Conservation (phyloP, 257 asterid genomes). For the Pogostemon cablin region DNA sequence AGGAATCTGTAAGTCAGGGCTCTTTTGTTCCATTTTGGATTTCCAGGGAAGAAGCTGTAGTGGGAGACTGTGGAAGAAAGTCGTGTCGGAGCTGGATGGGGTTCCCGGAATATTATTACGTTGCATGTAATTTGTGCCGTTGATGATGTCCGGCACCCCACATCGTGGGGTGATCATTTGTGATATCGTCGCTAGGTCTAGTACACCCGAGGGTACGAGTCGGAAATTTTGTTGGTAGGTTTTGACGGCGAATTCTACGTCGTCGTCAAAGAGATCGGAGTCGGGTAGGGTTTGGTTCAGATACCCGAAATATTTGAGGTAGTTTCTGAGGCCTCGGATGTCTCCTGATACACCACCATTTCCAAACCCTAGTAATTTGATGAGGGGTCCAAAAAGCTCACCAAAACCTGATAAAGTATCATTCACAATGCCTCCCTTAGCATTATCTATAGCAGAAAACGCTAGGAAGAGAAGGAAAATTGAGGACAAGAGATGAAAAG, state of each 20-base stretch:
- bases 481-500: conserved; percentile 6
- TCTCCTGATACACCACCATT: conserved; percentile 37
- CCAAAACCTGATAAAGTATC: conserved; percentile 27
- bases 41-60: conserved; percentile 24
- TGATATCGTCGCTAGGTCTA: conserved; percentile 34
- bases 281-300: conserved; percentile 20
- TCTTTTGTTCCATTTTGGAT: conserved; percentile 41
- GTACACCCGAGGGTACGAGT: conserved; percentile 30
- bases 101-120: not conserved
- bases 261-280: conserved; percentile 33
- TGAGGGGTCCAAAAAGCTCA: conserved; percentile 25
- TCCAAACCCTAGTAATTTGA: conserved; percentile 36
- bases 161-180: conserved; percentile 43
- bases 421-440: conserved; percentile 4
- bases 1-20: conserved; percentile 28
- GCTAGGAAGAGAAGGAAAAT: conserved; percentile 15
- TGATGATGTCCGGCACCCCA: conserved; percentile 40
- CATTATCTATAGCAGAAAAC: not conserved
- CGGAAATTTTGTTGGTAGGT: conserved; percentile 37
- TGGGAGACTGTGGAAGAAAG: conserved; percentile 31
- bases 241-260: conserved; percentile 39
- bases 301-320: conserved; percentile 41
- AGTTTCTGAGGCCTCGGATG: conserved; percentile 33
- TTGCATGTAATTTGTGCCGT: conserved; percentile 39
- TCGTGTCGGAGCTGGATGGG: not conserved